phyloP scores from a whole-genome alignment of 768 basidiomycete species.

The Floccularia luteovirens region DNA sequence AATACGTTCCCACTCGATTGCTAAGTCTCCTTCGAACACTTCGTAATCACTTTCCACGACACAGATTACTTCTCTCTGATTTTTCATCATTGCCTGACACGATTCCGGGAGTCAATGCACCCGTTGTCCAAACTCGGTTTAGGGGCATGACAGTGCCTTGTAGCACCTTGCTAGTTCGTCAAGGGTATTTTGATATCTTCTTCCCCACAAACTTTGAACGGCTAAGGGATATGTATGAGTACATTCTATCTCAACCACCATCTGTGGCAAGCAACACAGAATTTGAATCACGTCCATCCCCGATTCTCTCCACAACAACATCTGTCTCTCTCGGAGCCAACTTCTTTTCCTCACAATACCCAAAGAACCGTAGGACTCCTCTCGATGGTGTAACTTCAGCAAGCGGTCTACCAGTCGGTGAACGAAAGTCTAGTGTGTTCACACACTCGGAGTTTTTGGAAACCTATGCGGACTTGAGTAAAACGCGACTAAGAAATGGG shows the following conservation, averaged over 20 bases:
- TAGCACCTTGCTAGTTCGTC: conserved; percentile 84
- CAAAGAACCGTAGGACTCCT: conserved; percentile 49
- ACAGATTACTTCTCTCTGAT: conserved; percentile 91
- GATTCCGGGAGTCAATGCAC: conserved; percentile 68
- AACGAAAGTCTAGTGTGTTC: conserved; percentile 77
- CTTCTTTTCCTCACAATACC: conserved; percentile 68
- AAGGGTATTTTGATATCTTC: conserved; percentile 97
- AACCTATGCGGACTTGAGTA: conserved; percentile 70
- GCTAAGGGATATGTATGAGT: conserved; percentile 87
- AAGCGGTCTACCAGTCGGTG: conserved; percentile 74
- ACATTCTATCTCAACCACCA: conserved; percentile 58
- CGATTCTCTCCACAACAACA: conserved; percentile 41
- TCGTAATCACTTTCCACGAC: conserved; percentile 78
- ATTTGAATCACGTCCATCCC: conserved; percentile 35
- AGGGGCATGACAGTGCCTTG: conserved; percentile 83
- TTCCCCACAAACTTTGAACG: conserved; percentile 90
- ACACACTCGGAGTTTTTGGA: conserved; percentile 85
- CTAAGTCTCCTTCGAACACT: conserved; percentile 79
- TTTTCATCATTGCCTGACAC: conserved; percentile 86
- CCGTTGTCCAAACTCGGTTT: conserved; percentile 94
- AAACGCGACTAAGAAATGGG: conserved; percentile 69
- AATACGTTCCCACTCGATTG: conserved; percentile 91
- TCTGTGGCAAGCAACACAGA: conserved; percentile 13
- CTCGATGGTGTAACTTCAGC: conserved; percentile 67
- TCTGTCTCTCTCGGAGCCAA: conserved; percentile 45